Conservation (phyloP, 306 rosid species). For the Arachis stenosperma region DNA sequence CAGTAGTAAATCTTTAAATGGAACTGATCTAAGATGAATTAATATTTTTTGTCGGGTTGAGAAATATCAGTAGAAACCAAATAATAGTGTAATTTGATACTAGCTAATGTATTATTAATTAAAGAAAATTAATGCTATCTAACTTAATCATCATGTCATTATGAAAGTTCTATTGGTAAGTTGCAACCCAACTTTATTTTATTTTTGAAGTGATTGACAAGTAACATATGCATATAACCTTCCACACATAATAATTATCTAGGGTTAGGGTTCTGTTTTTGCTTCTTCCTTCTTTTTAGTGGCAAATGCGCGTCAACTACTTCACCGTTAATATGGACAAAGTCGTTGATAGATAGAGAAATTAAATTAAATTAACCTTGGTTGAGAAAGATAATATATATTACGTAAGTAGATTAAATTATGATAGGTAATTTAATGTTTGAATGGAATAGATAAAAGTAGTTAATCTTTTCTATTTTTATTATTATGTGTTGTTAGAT, state of each 20-base stretch:
- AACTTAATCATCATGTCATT: slow-evolving; percentile 29
- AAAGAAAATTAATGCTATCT: background rate
- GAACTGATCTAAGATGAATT: no score
- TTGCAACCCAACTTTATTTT: slow-evolving; percentile 34
- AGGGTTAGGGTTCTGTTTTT: slow-evolving; percentile 46
- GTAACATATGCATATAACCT: slow-evolving; percentile 48
- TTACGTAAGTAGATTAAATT: background rate
- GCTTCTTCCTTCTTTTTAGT: slow-evolving; percentile 34
- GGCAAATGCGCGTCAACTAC: slow-evolving; percentile 57
- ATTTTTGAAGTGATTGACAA: slow-evolving; percentile 68
- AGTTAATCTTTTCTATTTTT: no score
- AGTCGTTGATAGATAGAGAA: slow-evolving; percentile 12
- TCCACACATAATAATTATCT: slow-evolving; percentile 8
- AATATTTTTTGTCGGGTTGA: no score
- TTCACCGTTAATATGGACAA: slow-evolving; percentile 47
- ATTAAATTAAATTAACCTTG: background rate
- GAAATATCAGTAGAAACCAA: no score
- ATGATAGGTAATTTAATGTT: slow-evolving; percentile 21
- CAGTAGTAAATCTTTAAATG: no score
- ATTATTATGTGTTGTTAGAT: slow-evolving; percentile 40
- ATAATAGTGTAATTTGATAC: background rate
- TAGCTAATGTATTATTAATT: no score
- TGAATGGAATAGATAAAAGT: background rate
- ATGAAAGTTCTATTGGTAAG: slow-evolving; percentile 26
- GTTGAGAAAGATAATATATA: background rate